Evolutionary conservation across 352 stramenopile species (phyloP), one percentile per base, ranked within the genome.

Genomic region (Phytopythium helicoides): DNA sequence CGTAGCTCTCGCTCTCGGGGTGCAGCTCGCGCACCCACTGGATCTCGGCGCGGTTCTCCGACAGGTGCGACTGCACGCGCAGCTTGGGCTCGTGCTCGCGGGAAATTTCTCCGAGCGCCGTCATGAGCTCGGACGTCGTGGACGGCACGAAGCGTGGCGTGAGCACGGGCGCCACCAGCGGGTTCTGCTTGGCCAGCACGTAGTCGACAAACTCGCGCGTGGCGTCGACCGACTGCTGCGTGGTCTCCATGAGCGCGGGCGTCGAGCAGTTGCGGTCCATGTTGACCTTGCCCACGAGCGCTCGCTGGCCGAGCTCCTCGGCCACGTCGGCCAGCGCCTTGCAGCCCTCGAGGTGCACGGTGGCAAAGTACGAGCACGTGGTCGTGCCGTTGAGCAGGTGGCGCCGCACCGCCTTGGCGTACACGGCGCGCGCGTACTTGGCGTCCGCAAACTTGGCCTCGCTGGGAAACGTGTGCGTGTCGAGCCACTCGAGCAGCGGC

Each of bases 331-430:
- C 69, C 12, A 98, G 82, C n/a, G 87, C 64, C 65, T 98, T 96
- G 60, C 69, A 96, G 12, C 86, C 77, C 2, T 97, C 81, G 3
- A 97, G 46, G 62, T 98, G 90, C 16, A 98, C 66, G 16, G 88
- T 98, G 8, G 76, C 93, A 65, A 97, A 98, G 73, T 98, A 98
- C 33, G 89, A 95, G 47, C 84, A 96, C 21, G 92, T 98, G 9
- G 95, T 98, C 21, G 95, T 98, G 60, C 95, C 95, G 52, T 81
- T 87, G 33, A 68, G 62, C 15, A 98, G 58, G 47, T 97, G 91
- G 23, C 82, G 75, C 56, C 73, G 65, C 31, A 98, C 90, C 18
- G 90, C 75, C 52, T 92, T 92, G 15, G 84, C 62, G 74, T 98
- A 98, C 14, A 98, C 81, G 15, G 76, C 48, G 40, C 58, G 50